Base-by-base conservation (phyloP, 1,139 yeast genomes). In the Saccharomyces hybrid region DNA sequence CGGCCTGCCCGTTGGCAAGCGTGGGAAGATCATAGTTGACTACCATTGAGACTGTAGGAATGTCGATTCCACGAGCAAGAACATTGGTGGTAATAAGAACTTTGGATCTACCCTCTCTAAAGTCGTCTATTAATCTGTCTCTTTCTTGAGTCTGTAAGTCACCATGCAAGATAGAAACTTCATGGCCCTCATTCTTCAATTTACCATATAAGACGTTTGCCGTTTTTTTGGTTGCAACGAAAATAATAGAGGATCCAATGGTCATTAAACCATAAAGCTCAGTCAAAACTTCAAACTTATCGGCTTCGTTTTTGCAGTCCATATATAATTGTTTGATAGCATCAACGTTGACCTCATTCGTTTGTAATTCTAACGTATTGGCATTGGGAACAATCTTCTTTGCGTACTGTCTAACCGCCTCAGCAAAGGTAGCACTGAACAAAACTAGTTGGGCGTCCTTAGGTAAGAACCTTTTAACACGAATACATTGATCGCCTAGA, bases 31-130 rank as follows among this genome's bases (percentile, higher is more conserved):
- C 99, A 71, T 90, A 93, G 75, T 93, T 93, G 55, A 93, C 96
- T 57, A 93, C 99, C 97, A 93, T 89, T 11, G 97, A 87, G 50
- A 93, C 99, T 1, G 95, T 79, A 44, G 99, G 95, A 66, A 93
- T 90, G 73, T 93, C 99, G 64, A 93, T 93, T 73, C 99, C 99
- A 78, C 99, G 86, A 23, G 98, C 90, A 62, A 95, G 78, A 49
- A 93, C 99, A 69, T 93, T 95, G 31, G 99, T 93, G 44, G 99
- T 88, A 66, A 93, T 90, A 62, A 93, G 78, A 11, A 93, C 99
- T 75, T 95, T 95, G 50, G 96, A 83, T 66, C 89, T 81, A 55
- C 98, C 98, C 57, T 83, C 86, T 70, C 98, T 82, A 78, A 91
- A 93, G 67, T 90, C 97, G 72, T 91, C 98, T 69, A 95, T 90